Base-by-base conservation (phyloP, 192 early-diverging fungal species). In the Umbelopsis ramanniana region DNA sequence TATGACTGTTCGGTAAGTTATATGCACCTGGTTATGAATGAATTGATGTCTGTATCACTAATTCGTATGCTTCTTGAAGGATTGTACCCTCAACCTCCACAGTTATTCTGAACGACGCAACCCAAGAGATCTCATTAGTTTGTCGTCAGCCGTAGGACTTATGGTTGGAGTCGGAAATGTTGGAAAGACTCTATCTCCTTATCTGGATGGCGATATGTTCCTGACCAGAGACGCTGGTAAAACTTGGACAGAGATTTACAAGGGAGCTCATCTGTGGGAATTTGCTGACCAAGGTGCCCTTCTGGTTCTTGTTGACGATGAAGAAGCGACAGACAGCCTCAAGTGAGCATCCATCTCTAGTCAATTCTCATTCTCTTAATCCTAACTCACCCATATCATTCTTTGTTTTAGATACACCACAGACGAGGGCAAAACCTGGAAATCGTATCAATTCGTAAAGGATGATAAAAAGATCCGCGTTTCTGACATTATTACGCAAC, bases 91-190 rank as follows among this genome's bases (percentile, higher is more conserved):
- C 69, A 87, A 99, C 73, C 75, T 99, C 35, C 95, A 97, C 72
- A 86, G 93, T 46, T 98, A 93, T 72, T 94, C 97, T 0, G 93
- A 95, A 75, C 89, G 95, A 14, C 84, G 87, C 29, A 89, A 92
- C 43, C 81, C 85, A 0, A 85, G 88, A 23, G 91, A 94, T 79
- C 80, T 92, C n/a, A 96, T 95, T 74, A 94, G 94, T 68, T 83
- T 91, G 0, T 76, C 87, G 0, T 86, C 90, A 12, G 95, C 96
- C n/a, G 85, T 91, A 1, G 96, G 96, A 6, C 77, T 98, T 70
- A 89, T 94, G 75, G 88, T 98, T 74, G 97, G 93, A 11, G 93
- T 97, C 4, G 97, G 97, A 22, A 98, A 93, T 74, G 95, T 99
- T 12, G 97, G 97, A 14, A 37, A 71, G 0, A 74, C 74, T 21